Conservation (phyloP, 1,139 yeast species). For the Pichia sp. region DNA sequence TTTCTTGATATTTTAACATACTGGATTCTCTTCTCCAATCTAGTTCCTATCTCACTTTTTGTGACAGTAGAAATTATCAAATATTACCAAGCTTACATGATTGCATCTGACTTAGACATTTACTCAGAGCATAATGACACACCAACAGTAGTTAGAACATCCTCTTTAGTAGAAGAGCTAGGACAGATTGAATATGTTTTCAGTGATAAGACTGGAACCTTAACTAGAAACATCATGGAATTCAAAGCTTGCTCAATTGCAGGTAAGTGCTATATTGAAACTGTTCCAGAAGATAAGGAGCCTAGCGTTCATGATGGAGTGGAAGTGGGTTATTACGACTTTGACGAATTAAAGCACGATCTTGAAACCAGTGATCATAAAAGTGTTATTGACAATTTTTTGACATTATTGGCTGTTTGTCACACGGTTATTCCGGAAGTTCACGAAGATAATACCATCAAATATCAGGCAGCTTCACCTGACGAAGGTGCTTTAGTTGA, state of each 20-base stretch:
- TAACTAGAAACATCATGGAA: slow-evolving; percentile 94
- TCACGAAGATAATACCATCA: slow-evolving; percentile 56
- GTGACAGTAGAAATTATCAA: slow-evolving; percentile 95
- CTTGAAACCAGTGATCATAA: slow-evolving; percentile 23
- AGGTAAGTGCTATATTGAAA: slow-evolving; percentile 81
- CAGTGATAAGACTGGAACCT: slow-evolving; percentile 94
- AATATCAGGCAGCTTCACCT: slow-evolving; percentile 97
- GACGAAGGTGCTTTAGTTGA: slow-evolving; percentile 98
- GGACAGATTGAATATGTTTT: slow-evolving; percentile 95
- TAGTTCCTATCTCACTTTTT: slow-evolving; percentile 91
- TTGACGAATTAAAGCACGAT: slow-evolving; percentile 53
- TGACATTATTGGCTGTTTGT: slow-evolving; percentile 82
- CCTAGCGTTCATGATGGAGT: slow-evolving; percentile 69
- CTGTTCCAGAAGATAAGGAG: slow-evolving; percentile 84
- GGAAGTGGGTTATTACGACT: slow-evolving; percentile 74
- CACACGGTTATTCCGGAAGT: slow-evolving; percentile 96
- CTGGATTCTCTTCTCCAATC: slow-evolving; percentile 92
- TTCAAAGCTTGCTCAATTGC: slow-evolving; percentile 92
- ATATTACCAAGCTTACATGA: slow-evolving; percentile 90
- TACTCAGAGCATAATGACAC: slow-evolving; percentile 83
- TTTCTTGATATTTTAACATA: slow-evolving; percentile 84
- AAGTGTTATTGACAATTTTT: slow-evolving; percentile 68
- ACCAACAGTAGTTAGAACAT: slow-evolving; percentile 91
- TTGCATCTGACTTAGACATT: slow-evolving; percentile 89
- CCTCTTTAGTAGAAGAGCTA: slow-evolving; percentile 89